These are phyloP conservation scores for Plasmopara muralis DNA, from an alignment of 352 stramenopile species.

Conservation along the genomic window DNA sequence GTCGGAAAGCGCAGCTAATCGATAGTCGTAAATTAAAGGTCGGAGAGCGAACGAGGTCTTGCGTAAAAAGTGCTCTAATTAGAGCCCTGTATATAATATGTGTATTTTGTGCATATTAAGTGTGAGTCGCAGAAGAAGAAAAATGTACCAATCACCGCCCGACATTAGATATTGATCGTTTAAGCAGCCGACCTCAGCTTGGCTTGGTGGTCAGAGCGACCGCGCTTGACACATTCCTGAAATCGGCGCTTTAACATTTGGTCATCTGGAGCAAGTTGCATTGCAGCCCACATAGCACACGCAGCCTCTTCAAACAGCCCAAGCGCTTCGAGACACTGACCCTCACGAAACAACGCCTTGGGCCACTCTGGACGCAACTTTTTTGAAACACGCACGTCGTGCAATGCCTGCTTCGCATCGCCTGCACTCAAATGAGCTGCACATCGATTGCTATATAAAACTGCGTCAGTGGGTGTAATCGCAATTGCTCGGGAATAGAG, in stretches of 20 bases:
- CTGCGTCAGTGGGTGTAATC: constrained; percentile 45
- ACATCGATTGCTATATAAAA: constrained; percentile 82
- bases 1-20: too few species aligned
- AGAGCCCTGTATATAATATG: too few species aligned
- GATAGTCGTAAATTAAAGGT: too few species aligned
- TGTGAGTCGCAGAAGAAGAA: too few species aligned
- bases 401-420: constrained; percentile 57
- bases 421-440: constrained; percentile 51
- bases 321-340: constrained; percentile 72
- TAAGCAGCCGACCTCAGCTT: constrained; percentile 27
- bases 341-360: constrained; percentile 80
- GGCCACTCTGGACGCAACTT: constrained; percentile 79
- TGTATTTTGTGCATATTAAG: too few species aligned
- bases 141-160: too few species aligned
- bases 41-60: too few species aligned
- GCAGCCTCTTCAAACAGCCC: constrained; percentile 69
- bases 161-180: neutral
- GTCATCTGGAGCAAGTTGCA: constrained; percentile 67
- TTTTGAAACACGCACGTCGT: constrained; percentile 71
- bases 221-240: constrained; percentile 69
- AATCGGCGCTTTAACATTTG: constrained; percentile 76
- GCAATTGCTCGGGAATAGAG: constrained; percentile 61
- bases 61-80: too few species aligned
- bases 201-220: constrained; percentile 48
- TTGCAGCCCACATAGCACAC: constrained; percentile 62